Evolutionary conservation across 1,139 yeast genomes (phyloP), one percentile per base, ranked within the genome.

Genomic region (Nakaseomyces uthaithaninus): DNA sequence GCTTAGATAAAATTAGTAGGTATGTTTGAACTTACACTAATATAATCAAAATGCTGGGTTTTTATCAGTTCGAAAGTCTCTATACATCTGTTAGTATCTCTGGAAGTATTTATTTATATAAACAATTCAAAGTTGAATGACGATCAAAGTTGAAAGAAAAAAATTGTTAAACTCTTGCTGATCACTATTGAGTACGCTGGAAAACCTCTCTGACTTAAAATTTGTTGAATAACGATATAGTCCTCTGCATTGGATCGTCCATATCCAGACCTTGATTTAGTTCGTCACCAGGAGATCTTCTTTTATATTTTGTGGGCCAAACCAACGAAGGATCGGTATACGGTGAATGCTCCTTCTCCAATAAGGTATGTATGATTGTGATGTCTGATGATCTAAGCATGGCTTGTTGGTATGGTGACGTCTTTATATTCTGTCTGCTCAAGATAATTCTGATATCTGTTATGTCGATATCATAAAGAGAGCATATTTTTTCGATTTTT

Each of bases 271-370:
- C 33, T 4, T 28, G 22, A 17, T 28, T 28, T 12, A 28, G 16
- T 6, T 4, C 14, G 6, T 31, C 35, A 19, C 25, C 24, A 4
- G 17, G 24, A 7, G 35, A 31, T 4, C 25, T 4, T 20, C 35
- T 31, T n/a, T 12, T 31, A 9, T 37, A 42, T 30, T 48, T 53
- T 2, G 37, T 34, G 3, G 62, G 62, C 62, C 62, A 58, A 4
- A 31, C 25, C 14, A 19, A 6, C 3, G 35, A 19, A 4, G 35
- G 16, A 17, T 31, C 25, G 4, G 24, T 20, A 12, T 31, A 31
- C 20, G 35, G 35, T 4, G 17, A 31, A 20, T 31, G 17, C 11
- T 20, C 25, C 11, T 20, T 19, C n/a, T 31, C 35, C 4, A 31
- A 16, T 12, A 31, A 7, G n/a, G 25, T 11, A 11, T 31, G 35